A percentile compares a stretch with the other conserved stretches of the same genome.
These are phyloP conservation scores for Zea mays DNA, from an alignment of 176 grass and related monocot genomes.

Conservation along the genomic window DNA sequence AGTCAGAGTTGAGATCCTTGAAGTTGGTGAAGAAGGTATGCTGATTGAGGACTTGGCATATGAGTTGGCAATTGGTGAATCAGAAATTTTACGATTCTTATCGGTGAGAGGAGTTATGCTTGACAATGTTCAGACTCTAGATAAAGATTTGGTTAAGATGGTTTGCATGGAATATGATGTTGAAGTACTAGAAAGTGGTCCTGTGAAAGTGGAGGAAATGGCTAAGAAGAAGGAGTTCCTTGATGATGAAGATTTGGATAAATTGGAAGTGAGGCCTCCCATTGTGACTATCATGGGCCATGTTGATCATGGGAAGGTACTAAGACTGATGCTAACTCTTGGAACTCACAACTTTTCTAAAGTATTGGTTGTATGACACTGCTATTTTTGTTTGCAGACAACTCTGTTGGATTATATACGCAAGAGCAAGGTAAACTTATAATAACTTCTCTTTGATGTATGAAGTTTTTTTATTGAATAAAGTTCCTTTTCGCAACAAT, in stretches of 20 bases:
- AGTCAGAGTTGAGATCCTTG: conserved; percentile 92
- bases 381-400: conserved; percentile 58
- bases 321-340: not conserved
- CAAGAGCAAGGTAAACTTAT: conserved; percentile 83
- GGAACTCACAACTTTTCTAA: conserved; percentile 19
- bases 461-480: conserved; percentile 13
- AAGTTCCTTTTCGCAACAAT: conserved; percentile 22
- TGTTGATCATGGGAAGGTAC: conserved; percentile 98
- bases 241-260: conserved; percentile 87
- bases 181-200: conserved; percentile 79
- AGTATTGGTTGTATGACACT: conserved; percentile 33
- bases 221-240: conserved; percentile 92
- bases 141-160: conserved; percentile 95
- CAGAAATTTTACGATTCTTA: conserved; percentile 69
- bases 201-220: conserved; percentile 80
- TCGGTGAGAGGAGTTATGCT: conserved; percentile 59
- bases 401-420: conserved; percentile 90
- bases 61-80: conserved; percentile 67
- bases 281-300: conserved; percentile 99
- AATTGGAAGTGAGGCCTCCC: conserved; percentile 77
- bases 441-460: conserved; percentile 21
- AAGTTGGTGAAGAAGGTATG: conserved; percentile 91
- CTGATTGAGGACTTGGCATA: conserved; percentile 76
- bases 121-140: conserved; percentile 62
- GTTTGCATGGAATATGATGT: conserved; percentile 96